phyloP scores from a whole-genome alignment of 2,329 filamentous ascomycete species.

The Penicillium olsonii region DNA sequence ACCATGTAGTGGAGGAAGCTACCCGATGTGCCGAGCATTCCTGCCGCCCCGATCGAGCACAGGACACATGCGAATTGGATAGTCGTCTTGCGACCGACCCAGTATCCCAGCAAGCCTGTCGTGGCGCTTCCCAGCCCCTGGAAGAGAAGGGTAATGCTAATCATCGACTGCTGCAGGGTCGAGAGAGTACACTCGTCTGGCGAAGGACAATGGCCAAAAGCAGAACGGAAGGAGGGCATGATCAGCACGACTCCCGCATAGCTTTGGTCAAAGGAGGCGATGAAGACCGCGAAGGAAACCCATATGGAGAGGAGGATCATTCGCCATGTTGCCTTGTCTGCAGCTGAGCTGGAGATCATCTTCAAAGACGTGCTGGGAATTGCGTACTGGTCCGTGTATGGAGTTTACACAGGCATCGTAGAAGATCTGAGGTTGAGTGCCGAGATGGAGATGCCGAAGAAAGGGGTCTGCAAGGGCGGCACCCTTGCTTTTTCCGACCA shows the following conservation, averaged over 20 bases:
- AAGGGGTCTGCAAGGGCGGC: not conserved
- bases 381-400: too few species aligned
- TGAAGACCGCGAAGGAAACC: slow-evolving; percentile 14
- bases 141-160: slow-evolving; percentile 21
- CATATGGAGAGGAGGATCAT: slow-evolving; percentile 13
- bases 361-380: too few species aligned
- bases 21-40: slow-evolving; percentile 19
- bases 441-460: not conserved
- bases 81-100: slow-evolving; percentile 14
- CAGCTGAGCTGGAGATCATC: not conserved
- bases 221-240: slow-evolving; percentile 17
- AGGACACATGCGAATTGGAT: slow-evolving; percentile 19
- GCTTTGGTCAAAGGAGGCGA: slow-evolving; percentile 14
- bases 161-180: slow-evolving; percentile 23
- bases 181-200: slow-evolving; percentile 7
- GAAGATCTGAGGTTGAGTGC: too few species aligned
- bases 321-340: slow-evolving; percentile 4
- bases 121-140: slow-evolving; percentile 16
- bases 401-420: too few species aligned
- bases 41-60: slow-evolving; percentile 14
- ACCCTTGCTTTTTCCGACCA: not conserved
- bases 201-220: slow-evolving; percentile 14
- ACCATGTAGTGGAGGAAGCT: slow-evolving; percentile 19
- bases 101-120: slow-evolving; percentile 11
- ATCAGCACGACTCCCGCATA: slow-evolving; percentile 16